These are phyloP conservation scores for Geotrichum klebahnii DNA, from an alignment of 1,139 yeast species.

Conservation along the genomic window DNA sequence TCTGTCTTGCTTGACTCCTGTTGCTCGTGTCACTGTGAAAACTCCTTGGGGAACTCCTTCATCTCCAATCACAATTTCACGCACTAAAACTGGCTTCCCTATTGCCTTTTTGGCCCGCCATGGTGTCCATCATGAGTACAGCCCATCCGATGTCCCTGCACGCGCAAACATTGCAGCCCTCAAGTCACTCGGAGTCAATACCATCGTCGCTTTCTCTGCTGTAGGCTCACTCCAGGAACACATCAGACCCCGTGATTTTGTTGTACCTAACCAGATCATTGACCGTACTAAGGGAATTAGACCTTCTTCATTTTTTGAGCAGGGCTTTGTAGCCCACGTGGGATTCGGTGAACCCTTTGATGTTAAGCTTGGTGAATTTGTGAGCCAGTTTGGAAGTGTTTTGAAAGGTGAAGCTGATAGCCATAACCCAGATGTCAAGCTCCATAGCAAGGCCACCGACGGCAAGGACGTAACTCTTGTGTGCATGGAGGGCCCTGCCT, in stretches of 20 bases:
- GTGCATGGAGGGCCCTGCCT: slow-evolving; percentile 99
- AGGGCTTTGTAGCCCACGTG: slow-evolving; percentile 94
- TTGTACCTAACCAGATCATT: slow-evolving; percentile 88
- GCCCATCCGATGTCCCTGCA: slow-evolving; percentile 89
- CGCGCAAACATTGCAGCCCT: slow-evolving; percentile 95
- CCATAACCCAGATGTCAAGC: slow-evolving; percentile 34
- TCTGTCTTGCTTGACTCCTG: slow-evolving; percentile 74
- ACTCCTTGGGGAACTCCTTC: slow-evolving; percentile 99
- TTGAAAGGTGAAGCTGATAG: slow-evolving; percentile 45
- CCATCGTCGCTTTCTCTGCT: slow-evolving; percentile 88
- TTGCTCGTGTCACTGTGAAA: slow-evolving; percentile 70
- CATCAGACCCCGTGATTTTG: slow-evolving; percentile 90
- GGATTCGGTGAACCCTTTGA: slow-evolving; percentile 97
- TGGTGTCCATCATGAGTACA: slow-evolving; percentile 80
- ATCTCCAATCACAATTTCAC: slow-evolving; percentile 84
- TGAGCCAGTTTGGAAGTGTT: slow-evolving; percentile 56
- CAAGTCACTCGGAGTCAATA: slow-evolving; percentile 79
- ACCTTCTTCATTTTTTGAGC: slow-evolving; percentile 82
- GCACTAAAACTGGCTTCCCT: slow-evolving; percentile 68
- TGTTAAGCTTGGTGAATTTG: slow-evolving; percentile 58
- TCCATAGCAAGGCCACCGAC: slow-evolving; percentile 55
- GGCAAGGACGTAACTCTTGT: slow-evolving; percentile 69
- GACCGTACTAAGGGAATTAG: slow-evolving; percentile 96
- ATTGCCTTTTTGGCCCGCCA: slow-evolving; percentile 95
- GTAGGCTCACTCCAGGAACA: slow-evolving; percentile 91